Base-by-base conservation (phyloP, 2,329 filamentous ascomycete species). In the Arthroderma sp. region DNA sequence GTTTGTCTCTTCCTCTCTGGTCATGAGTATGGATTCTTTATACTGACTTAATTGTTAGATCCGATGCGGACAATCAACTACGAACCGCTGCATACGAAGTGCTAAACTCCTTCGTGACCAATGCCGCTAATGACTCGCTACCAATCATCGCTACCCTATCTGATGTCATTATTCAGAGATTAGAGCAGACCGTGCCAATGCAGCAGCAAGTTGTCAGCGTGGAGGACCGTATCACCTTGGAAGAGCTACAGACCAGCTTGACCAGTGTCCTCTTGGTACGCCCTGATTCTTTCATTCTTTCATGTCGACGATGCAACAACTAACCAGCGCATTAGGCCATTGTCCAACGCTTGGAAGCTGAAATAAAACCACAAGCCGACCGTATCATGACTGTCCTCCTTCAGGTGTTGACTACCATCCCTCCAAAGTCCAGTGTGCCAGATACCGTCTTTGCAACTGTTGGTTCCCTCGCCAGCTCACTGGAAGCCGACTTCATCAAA, bases 51-150 rank as follows among this genome's bases (percentile, higher is more conserved):
- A 21, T 21, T 0, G 15, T 19, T 54, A 56, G 38, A 62, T 66
- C 80, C 64, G 89, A 93, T 68, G 83, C 85, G 25, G 91, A 97
- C 67, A 90, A 90, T 61, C 83, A 91, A 62, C 85, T 97, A 23
- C 87, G 93, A 64, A 97, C 91, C 59, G 94, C 93, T 56, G 89
- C 93, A 7, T 98, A 98, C 70, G 93, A 98, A 72, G 93, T 98
- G 21, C 83, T 98, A 59, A 95, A 94, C 73, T 85, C 90, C 0
- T 98, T 97, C 66, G 88, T 97, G 56, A 86, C 86, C 67, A 95
- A 94, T 69, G 83, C 91, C 56, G 93, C 91, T 23, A 85, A 86
- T 59, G 90, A 96, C 67, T 94, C 87, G 70, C 78, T 96, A 64
- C 78, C 79, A 51, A 80, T 91, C 60, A 83, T 98, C 66, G 91